Evolutionary conservation across 2,329 filamentous ascomycete species (phyloP).

Genomic region (Ascochyta lentis): DNA sequence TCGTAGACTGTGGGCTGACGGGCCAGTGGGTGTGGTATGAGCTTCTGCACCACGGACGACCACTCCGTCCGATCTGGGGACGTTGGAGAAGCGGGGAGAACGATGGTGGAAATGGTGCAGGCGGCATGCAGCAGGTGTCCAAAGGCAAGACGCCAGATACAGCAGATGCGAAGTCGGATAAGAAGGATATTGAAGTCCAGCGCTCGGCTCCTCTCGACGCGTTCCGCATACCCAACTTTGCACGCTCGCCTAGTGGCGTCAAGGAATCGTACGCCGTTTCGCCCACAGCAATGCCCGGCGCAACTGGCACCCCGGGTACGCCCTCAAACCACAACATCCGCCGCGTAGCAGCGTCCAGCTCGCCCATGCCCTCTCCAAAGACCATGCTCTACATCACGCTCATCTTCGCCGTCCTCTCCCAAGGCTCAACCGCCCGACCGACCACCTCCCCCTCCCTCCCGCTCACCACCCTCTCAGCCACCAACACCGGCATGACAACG

Average conservation of each 20-base stretch:
- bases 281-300: slow-evolving; percentile 7
- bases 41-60: slow-evolving; percentile 58
- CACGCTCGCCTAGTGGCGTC: slow-evolving; percentile 36
- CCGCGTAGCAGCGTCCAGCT: slow-evolving; percentile 47
- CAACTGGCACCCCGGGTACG: slow-evolving; percentile 18
- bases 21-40: slow-evolving; percentile 72
- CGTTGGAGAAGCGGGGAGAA: slow-evolving; percentile 31
- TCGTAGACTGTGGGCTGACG: slow-evolving; percentile 68
- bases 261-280: slow-evolving; percentile 38
- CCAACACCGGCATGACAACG: slow-evolving; percentile 19
- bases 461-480: slow-evolving; percentile 25
- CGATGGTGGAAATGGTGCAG: slow-evolving; percentile 19
- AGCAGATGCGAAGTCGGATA: slow-evolving; percentile 20
- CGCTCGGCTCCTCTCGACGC: slow-evolving; percentile 43
- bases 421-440: slow-evolving; percentile 34
- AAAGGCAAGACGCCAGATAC: slow-evolving; percentile 20
- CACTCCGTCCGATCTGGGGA: slow-evolving; percentile 49
- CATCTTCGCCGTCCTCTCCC: slow-evolving; percentile 51
- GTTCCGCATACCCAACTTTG: slow-evolving; percentile 49
- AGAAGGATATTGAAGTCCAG: slow-evolving; percentile 25
- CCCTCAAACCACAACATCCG: slow-evolving; percentile 38
- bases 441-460: slow-evolving; percentile 29
- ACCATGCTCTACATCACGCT: slow-evolving; percentile 56
- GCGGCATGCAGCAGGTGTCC: slow-evolving; percentile 41
- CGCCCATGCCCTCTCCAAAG: slow-evolving; percentile 54